Percentiles rank a stretch among this genome's conserved stretches.
These are phyloP conservation scores for Parasarocladium wereldwijsianum DNA, from an alignment of 2,329 filamentous ascomycete genomes.

Conservation along the genomic window DNA sequence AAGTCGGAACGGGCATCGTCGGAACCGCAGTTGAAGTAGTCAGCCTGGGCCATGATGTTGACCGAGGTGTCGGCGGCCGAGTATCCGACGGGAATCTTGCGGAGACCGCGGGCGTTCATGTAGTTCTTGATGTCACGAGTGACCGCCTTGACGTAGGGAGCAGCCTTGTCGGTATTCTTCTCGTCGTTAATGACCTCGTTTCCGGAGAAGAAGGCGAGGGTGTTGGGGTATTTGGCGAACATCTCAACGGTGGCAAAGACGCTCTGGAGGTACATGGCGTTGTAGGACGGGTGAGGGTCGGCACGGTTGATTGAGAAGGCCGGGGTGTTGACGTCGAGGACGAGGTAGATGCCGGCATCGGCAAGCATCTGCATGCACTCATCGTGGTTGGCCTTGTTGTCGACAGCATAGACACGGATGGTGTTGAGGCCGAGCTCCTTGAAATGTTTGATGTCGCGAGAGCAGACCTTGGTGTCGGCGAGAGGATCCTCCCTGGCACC, in stretches of 20 bases:
- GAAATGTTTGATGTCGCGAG: conserved; percentile 70
- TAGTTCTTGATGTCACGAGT: conserved; percentile 65
- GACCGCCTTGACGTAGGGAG: conserved; percentile 64
- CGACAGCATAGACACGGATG: conserved; percentile 81
- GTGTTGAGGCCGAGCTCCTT: conserved; percentile 80
- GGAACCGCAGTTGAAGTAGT: conserved; percentile 87
- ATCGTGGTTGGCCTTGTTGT: conserved; percentile 72
- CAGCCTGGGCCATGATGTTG: conserved; percentile 75
- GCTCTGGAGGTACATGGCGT: conserved; percentile 67
- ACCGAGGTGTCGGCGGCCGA: conserved; percentile 65
- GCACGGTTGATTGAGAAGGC: conserved; percentile 75
- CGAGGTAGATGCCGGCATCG: conserved; percentile 81
- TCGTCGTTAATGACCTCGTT: conserved; percentile 67
- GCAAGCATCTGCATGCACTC: conserved; percentile 71
- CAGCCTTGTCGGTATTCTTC: conserved; percentile 45
- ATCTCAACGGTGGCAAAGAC: conserved; percentile 80
- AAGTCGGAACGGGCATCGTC: conserved; percentile 78
- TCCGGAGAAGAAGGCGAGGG: conserved; percentile 71
- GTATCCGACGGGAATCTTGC: conserved; percentile 61
- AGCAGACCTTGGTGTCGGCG: conserved; percentile 53
- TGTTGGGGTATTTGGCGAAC: conserved; percentile 74
- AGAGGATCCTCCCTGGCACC: conserved; percentile 55
- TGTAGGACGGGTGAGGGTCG: conserved; percentile 69
- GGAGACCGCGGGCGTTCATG: conserved; percentile 45
- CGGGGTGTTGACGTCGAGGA: conserved; percentile 82